A percentile compares a stretch with the other conserved stretches of the same genome.
phyloP scores from a whole-genome alignment of 2,329 filamentous ascomycete species.

The Lasiodiplodia theobromae region DNA sequence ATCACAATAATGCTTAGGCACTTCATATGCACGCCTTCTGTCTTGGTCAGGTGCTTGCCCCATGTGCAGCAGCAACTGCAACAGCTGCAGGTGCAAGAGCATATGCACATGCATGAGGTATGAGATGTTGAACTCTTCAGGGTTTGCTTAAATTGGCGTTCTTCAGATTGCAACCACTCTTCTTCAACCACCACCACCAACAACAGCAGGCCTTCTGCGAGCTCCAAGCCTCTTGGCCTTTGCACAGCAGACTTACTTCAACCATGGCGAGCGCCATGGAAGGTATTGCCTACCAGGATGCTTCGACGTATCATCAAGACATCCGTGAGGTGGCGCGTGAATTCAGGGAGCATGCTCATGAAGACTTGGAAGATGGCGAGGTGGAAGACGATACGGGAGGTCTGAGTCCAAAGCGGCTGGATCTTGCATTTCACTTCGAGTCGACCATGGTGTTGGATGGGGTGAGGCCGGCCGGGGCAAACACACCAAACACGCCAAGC shows the following conservation, averaged over 20 bases:
- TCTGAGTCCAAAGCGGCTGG: slow-evolving; percentile 9
- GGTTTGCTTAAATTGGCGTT: neutral
- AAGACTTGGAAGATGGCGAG: neutral
- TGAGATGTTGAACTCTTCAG: neutral
- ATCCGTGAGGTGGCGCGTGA: slow-evolving; percentile 18
- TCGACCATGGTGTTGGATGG: slow-evolving; percentile 21
- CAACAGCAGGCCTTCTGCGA: neutral
- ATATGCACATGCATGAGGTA: neutral
- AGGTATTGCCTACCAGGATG: slow-evolving; percentile 26
- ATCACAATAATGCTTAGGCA: slow-evolving; percentile 1
- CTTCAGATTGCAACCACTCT: neutral
- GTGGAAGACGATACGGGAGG: neutral
- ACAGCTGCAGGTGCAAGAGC: neutral
- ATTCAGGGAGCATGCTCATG: neutral
- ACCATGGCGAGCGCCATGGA: slow-evolving; percentile 21
- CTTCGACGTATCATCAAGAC: slow-evolving; percentile 28
- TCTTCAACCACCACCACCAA: neutral
- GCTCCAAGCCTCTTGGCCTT: neutral
- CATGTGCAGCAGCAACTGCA: neutral
- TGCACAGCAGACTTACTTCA: neutral
- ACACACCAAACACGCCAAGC: slow-evolving; percentile 12
- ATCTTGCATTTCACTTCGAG: slow-evolving; percentile 22
- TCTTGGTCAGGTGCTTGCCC: neutral
- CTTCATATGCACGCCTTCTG: neutral
- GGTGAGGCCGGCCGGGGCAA: slow-evolving; percentile 4